Evolutionary conservation across 306 rosid genomes (phyloP).

Genomic region (Gastrolobium villosum): DNA sequence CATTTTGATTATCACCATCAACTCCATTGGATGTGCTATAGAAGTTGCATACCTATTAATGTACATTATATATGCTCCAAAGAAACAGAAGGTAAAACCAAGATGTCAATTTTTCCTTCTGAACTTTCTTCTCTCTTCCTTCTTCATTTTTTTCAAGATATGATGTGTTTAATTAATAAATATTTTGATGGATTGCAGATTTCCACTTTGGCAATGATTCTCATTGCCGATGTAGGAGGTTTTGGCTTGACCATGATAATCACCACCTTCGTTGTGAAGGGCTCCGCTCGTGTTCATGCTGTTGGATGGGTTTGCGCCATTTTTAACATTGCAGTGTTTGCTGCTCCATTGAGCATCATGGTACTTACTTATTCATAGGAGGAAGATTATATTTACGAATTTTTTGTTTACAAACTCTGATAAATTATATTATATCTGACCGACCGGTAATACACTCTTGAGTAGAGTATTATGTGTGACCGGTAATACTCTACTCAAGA

Average conservation of each 20-base stretch:
- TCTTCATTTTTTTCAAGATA: background rate
- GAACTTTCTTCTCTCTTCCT: background rate
- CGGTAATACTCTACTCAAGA: no score
- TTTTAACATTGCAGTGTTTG: slow-evolving; percentile 74
- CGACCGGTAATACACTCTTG: no score
- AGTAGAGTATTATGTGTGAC: no score
- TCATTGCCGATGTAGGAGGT: slow-evolving; percentile 49
- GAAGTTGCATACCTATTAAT: slow-evolving; percentile 60
- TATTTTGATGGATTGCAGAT: slow-evolving; percentile 54
- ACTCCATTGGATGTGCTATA: slow-evolving; percentile 62
- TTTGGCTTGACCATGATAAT: slow-evolving; percentile 50
- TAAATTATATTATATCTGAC: no score
- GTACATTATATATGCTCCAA: slow-evolving; percentile 64
- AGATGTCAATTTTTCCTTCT: background rate
- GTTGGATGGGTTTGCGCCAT: slow-evolving; percentile 73
- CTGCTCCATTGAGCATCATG: slow-evolving; percentile 82
- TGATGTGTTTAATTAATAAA: background rate
- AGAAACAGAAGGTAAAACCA: slow-evolving; percentile 58
- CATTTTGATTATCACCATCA: slow-evolving; percentile 63
- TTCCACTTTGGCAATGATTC: slow-evolving; percentile 55
- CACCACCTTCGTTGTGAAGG: slow-evolving; percentile 52
- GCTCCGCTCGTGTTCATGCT: slow-evolving; percentile 41
- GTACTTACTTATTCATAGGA: slow-evolving; percentile 41
- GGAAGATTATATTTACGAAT: no score
- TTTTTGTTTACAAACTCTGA: no score